Conservation (phyloP, 768 basidiomycete genomes). For the Porpolomopsis calyptriformis region DNA sequence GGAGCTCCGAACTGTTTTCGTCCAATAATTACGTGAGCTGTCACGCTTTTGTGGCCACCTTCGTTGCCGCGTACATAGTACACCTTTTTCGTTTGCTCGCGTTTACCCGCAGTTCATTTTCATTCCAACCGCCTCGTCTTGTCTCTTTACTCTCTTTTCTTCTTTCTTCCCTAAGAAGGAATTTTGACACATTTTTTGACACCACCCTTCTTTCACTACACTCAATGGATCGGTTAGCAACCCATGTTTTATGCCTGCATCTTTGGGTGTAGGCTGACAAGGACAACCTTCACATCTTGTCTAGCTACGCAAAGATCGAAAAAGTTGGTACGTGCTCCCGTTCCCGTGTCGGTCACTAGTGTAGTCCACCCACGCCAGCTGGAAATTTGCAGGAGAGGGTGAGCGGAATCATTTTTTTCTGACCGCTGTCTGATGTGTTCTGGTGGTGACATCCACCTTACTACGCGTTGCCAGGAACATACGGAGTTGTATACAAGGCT, state of each 20-base stretch:
- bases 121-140: no score
- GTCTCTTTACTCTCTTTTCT: not conserved
- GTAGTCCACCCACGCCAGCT: not conserved
- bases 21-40: no score
- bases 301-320: conserved; percentile 92
- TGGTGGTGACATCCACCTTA: conserved; percentile 8
- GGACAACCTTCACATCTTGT: conserved; percentile 6
- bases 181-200: not conserved
- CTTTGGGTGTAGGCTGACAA: not conserved
- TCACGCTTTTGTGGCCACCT: no score
- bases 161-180: not conserved
- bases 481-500: conserved; percentile 98
- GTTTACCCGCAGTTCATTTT: no score
- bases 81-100: no score
- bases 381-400: conserved; percentile 40
- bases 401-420: conserved; percentile 12
- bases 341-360: not conserved
- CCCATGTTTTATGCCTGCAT: not conserved
- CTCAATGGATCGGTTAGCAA: conserved; percentile 7
- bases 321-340: conserved; percentile 64
- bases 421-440: conserved; percentile 8
- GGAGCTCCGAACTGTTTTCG: no score
- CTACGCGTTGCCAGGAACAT: conserved; percentile 71
- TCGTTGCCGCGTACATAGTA: no score
- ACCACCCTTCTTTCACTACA: not conserved